A percentile compares a stretch with the other conserved stretches of the same genome.
Evolutionary conservation across 495 filamentous ascomycete genomes (phyloP).

Genomic region (Symbiotaphrina buchneri): DNA sequence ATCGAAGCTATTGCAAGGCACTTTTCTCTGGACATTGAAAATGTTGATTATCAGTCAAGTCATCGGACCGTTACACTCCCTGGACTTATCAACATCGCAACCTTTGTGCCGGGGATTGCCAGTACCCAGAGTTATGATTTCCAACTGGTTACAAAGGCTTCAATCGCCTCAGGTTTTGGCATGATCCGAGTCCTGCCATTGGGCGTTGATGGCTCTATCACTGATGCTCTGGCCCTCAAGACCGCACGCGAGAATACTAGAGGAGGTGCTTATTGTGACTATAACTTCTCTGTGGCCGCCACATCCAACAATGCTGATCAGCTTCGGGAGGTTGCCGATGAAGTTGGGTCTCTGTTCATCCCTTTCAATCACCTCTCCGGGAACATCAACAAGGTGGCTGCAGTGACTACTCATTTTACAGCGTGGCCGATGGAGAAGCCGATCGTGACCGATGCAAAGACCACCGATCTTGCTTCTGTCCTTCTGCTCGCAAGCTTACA

Average conservation of each 20-base stretch:
- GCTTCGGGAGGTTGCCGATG: slow-evolving; percentile 44
- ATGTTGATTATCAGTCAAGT: slow-evolving; percentile 74
- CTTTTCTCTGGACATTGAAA: slow-evolving; percentile 59
- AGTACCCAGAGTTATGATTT: slow-evolving; percentile 44
- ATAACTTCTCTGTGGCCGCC: slow-evolving; percentile 68
- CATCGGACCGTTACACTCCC: slow-evolving; percentile 56
- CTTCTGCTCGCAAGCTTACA: slow-evolving; percentile 64
- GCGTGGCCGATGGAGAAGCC: slow-evolving; percentile 66
- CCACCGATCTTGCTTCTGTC: slow-evolving; percentile 61
- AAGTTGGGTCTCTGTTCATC: slow-evolving; percentile 70
- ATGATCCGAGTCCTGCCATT: slow-evolving; percentile 73
- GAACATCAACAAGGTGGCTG: slow-evolving; percentile 71
- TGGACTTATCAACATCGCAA: slow-evolving; percentile 57
- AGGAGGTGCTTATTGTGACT: slow-evolving; percentile 48
- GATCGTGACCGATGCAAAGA: slow-evolving; percentile 69
- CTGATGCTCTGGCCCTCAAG: slow-evolving; percentile 47
- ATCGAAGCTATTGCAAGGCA: slow-evolving; percentile 84
- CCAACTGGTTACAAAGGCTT: slow-evolving; percentile 46
- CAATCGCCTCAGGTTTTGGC: slow-evolving; percentile 55
- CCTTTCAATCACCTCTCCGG: slow-evolving; percentile 73
- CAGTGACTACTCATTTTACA: slow-evolving; percentile 61
- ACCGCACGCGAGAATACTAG: slow-evolving; percentile 56
- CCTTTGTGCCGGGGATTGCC: slow-evolving; percentile 56
- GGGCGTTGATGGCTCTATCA: slow-evolving; percentile 48
- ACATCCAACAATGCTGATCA: slow-evolving; percentile 58